Conservation (phyloP, 2,329 filamentous ascomycete genomes). For the Fusarium mangiferae region DNA sequence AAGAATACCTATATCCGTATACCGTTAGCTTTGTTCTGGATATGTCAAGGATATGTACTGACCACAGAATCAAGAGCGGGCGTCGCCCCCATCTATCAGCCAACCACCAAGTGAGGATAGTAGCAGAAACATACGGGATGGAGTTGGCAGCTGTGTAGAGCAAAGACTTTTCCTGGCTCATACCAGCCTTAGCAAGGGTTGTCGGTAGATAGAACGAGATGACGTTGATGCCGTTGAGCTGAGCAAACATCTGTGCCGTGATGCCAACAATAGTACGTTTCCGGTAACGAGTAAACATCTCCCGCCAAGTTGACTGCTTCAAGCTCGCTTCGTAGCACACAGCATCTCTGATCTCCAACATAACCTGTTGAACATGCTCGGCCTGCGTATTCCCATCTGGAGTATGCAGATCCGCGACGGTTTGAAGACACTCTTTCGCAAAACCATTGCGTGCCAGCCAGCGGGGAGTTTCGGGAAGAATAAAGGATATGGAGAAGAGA, state of each 20-base stretch:
- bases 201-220: not conserved
- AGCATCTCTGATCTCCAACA: not conserved
- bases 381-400: not conserved
- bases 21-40: not conserved
- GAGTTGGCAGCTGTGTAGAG: not conserved
- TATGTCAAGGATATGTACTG: not conserved
- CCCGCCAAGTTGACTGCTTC: slow-evolving; percentile 8
- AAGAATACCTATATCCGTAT: not conserved
- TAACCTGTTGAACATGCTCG: not conserved
- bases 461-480: not conserved
- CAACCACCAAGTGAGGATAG: not conserved
- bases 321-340: not conserved
- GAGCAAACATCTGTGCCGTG: not conserved
- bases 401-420: not conserved
- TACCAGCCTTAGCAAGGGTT: not conserved
- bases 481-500: not conserved
- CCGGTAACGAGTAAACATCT: slow-evolving; percentile 56
- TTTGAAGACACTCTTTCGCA: not conserved
- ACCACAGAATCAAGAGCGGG: not conserved
- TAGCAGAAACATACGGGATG: not conserved
- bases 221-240: not conserved
- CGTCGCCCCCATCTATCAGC: not conserved
- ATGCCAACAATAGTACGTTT: slow-evolving; percentile 34
- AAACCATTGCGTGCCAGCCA: not conserved
- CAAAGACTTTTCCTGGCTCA: not conserved